phyloP scores from a whole-genome alignment of 805 yeast species.

The Sugiyamaella qingdaonensis region DNA sequence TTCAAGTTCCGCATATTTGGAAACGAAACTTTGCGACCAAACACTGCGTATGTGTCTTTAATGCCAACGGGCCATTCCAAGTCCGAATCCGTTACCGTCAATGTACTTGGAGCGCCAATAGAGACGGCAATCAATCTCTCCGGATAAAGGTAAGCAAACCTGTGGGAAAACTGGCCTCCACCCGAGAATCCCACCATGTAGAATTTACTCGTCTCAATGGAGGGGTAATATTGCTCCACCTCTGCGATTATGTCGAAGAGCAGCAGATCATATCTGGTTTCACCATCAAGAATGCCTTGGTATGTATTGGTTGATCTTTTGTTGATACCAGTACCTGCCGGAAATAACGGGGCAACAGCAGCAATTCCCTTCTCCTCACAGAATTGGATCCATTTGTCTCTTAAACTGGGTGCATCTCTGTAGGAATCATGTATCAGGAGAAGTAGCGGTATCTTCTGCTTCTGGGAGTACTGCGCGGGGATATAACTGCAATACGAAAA shows the following conservation, averaged over 20 bases:
- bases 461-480: neutral
- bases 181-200: conserved; percentile 12
- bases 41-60: neutral
- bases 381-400: conserved; percentile 4
- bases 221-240: neutral
- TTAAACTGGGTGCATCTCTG: conserved; percentile 5
- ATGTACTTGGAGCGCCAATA: conserved; percentile 10
- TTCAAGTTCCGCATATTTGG: neutral
- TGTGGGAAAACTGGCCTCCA: conserved; percentile 10
- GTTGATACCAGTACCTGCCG: conserved; percentile 2
- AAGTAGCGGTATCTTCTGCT: neutral
- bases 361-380: conserved; percentile 3
- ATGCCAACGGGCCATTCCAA: conserved; percentile 8
- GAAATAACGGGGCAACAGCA: conserved; percentile 5
- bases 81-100: neutral
- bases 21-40: neutral
- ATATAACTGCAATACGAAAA: conserved; percentile 6
- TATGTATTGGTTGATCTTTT: conserved; percentile 4
- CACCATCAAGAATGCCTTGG: conserved; percentile 2
- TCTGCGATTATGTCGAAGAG: conserved; percentile 4
- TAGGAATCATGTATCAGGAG: conserved; percentile 8
- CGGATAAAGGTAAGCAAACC: conserved; percentile 10
- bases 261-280: conserved; percentile 1
- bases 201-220: conserved; percentile 4
- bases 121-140: conserved; percentile 5